Percentiles rank a stretch among this genome's conserved stretches.
These are phyloP conservation scores for Colletotrichum tamarilloi DNA, from an alignment of 2,329 filamentous ascomycete species.

Conservation along the genomic window DNA sequence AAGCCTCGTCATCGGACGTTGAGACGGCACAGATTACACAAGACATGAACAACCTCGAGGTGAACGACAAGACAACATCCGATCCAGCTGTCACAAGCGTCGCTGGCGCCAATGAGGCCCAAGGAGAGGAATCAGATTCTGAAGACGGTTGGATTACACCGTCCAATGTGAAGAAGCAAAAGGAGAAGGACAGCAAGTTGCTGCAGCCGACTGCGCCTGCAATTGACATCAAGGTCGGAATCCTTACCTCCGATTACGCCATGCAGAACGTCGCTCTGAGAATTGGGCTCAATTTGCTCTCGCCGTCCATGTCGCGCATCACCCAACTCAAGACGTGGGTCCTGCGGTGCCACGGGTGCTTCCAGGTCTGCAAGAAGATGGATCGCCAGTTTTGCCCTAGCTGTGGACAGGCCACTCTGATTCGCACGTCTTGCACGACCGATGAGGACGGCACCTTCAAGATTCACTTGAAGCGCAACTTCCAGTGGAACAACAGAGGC, in stretches of 20 bases:
- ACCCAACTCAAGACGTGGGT: conserved; percentile 89
- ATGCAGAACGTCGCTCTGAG: conserved; percentile 98
- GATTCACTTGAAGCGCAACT: conserved; percentile 91
- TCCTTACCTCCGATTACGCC: conserved; percentile 94
- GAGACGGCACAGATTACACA: conserved; percentile 2
- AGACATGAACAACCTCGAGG: conserved; percentile 32
- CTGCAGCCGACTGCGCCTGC: conserved; percentile 51
- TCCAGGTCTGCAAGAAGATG: conserved; percentile 85
- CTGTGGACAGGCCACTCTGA: conserved; percentile 89
- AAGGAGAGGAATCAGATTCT: conserved; percentile 61
- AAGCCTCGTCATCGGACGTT: conserved; percentile 22
- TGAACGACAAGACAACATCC: conserved; percentile 22
- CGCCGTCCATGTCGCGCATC: conserved; percentile 82
- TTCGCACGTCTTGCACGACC: conserved; percentile 86
- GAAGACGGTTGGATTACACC: conserved; percentile 94
- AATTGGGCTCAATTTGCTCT: conserved; percentile 92
- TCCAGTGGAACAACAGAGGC: conserved; percentile 94
- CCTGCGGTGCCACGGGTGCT: conserved; percentile 93
- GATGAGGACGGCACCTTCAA: conserved; percentile 83
- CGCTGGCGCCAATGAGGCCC: conserved; percentile 35
- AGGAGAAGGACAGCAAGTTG: conserved; percentile 70
- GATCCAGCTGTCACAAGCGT: conserved; percentile 35
- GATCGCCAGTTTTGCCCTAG: conserved; percentile 90
- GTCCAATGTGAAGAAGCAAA: conserved; percentile 87
- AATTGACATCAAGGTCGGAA: conserved; percentile 83